A percentile compares a stretch with the other conserved stretches of the same genome.
Conservation (phyloP, 768 basidiomycete genomes). For the Suillus subaureus region DNA sequence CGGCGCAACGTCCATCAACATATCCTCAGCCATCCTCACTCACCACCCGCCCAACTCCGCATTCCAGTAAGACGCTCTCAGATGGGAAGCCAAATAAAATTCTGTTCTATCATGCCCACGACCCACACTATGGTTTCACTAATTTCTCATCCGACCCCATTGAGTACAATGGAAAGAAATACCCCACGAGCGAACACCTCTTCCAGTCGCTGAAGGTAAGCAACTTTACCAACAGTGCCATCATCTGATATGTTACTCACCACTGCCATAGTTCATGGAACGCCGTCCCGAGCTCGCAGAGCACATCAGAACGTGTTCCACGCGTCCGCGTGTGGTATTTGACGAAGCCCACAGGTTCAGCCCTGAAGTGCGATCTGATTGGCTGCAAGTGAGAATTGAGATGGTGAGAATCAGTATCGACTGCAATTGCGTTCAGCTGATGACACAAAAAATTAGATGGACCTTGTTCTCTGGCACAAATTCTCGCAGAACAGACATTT, state of each 20-base stretch:
- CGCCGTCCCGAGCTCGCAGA: slow-evolving; percentile 37
- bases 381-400: slow-evolving; percentile 34
- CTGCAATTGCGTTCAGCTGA: background rate
- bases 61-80: background rate
- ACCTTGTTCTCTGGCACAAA: slow-evolving; percentile 40
- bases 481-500: slow-evolving; percentile 43
- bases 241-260: background rate
- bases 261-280: slow-evolving; percentile 30
- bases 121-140: slow-evolving; percentile 42
- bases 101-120: slow-evolving; percentile 34
- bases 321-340: slow-evolving; percentile 33
- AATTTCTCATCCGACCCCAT: slow-evolving; percentile 48
- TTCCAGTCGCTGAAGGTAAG: slow-evolving; percentile 48
- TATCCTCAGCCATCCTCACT: slow-evolving; percentile 6
- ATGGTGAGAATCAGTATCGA: slow-evolving; percentile 25
- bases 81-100: slow-evolving; percentile 28
- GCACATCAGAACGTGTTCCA: slow-evolving; percentile 37
- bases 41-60: background rate
- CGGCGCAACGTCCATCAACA: background rate
- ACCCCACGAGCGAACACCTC: slow-evolving; percentile 50
- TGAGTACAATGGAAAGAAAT: slow-evolving; percentile 38
- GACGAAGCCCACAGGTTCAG: slow-evolving; percentile 39
- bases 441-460: slow-evolving; percentile 32
- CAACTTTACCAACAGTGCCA: background rate
- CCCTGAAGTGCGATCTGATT: slow-evolving; percentile 38